Evolutionary conservation across 768 basidiomycete species (phyloP), one percentile per base, ranked within the genome.

Genomic region (Collybia sordida): DNA sequence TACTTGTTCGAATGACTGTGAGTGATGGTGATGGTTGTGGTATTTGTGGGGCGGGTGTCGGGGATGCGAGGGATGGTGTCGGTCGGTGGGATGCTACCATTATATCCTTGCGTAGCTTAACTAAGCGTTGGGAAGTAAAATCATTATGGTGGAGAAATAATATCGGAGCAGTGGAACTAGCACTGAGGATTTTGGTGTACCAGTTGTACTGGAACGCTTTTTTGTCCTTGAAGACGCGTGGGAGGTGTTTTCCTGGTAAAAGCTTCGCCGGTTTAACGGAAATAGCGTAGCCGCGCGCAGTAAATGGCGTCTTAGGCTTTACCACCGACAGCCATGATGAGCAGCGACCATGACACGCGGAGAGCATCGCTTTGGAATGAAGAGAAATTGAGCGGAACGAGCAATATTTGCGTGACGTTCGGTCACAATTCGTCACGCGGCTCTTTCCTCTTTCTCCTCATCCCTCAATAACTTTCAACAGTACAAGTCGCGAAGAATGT

Each of bases 121-220:
- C 74, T 56, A 92, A 74, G 35, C 86, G 78, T 35, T 79, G 73
- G 2, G 88, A 82, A 23, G 82, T 73, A 62, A 95, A 88, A 54
- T 90, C 85, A 54, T 79, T 74, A 65, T 93, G 91, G 45, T 83
- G 78, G 52, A 96, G 82, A 69, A 96, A 78, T 55, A 97, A 72
- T 63, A 93, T 71, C 25, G 92, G 85, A 0, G 82, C 73, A 31
- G 73, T 66, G 19, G 67, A 58, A 63, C 79, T 80, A 46, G 74
- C 70, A 50, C 80, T 67, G 60, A 96, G 78, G 54, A 96, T 81
- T 59, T 77, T 78, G 49, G 78, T 73, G 75, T 93, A 93, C 69
- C 87, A 85, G 71, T 82, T 78, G 71, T 85, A 91, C 64, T 92
- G 84, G 68, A 82, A 85, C 1, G 83, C 75, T 66, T 95, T 97